Evolutionary conservation across 2,329 filamentous ascomycete genomes (phyloP).

Genomic region (Ophiostoma sp.): DNA sequence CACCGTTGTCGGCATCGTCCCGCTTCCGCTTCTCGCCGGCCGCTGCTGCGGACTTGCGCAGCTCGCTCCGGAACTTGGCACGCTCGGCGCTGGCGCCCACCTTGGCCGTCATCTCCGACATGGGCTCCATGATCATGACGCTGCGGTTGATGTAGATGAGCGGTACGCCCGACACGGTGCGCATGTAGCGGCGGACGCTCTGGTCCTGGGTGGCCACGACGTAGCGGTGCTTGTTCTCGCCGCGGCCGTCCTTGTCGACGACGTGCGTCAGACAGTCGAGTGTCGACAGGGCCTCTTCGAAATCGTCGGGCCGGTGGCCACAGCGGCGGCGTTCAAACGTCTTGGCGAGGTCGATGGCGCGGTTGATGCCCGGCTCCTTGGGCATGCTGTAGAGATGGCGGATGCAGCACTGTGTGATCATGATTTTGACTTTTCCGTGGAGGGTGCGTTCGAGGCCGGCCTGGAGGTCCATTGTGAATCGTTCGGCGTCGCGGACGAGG

Average conservation of each 20-base stretch:
- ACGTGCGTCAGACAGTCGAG: conserved; percentile 66
- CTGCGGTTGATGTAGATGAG: conserved; percentile 65
- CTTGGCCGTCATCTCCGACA: conserved; percentile 66
- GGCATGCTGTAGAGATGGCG: conserved; percentile 32
- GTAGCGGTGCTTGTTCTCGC: conserved; percentile 76
- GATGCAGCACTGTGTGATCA: conserved; percentile 33
- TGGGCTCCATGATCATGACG: conserved; percentile 71
- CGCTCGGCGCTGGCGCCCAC: conserved; percentile 68
- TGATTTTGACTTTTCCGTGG: conserved; percentile 81
- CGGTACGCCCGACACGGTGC: conserved; percentile 69
- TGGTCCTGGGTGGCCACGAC: conserved; percentile 73
- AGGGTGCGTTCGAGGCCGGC: conserved; percentile 76
- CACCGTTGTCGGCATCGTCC: conserved; percentile 39
- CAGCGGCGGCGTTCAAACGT: conserved; percentile 71
- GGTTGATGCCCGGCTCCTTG: conserved; percentile 28
- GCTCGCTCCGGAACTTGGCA: conserved; percentile 70
- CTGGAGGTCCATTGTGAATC: conserved; percentile 87
- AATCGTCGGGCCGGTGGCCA: conserved; percentile 71
- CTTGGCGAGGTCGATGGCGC: conserved; percentile 74
- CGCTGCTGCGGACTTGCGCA: conserved; percentile 51
- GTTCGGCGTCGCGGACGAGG: conserved; percentile 76
- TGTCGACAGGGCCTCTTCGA: conserved; percentile 68
- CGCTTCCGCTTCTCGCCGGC: conserved; percentile 52
- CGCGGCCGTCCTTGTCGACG: conserved; percentile 74
- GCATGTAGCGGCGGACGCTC: conserved; percentile 62